Base-by-base conservation (phyloP, 768 basidiomycete species). In the Xerocomellus chrysenteron region DNA sequence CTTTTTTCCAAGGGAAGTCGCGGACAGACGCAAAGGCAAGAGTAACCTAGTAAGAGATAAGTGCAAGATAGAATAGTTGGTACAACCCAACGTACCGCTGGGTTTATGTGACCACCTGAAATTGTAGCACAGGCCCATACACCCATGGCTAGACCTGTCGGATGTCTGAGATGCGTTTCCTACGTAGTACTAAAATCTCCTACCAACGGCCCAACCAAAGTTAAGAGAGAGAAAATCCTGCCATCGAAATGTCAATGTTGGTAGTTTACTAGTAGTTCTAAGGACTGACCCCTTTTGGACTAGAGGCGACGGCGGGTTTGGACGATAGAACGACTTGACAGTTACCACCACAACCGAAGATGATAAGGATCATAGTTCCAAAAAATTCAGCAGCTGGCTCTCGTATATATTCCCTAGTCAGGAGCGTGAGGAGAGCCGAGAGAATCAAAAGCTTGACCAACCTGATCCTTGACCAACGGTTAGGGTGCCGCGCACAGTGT, bases 1-100 rank as follows among this genome's bases (percentile, higher is more conserved):
- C 91, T 67, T 92, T 92, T 61, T 78, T 79, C 86, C 88, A 88
- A 0, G 91, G 88, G 71, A 93, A 92, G 45, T 78, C 79, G 59
- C 90, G 83, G 69, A 84, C 84, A 3, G 82, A 75, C 5, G 87
- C 88, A 44, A 91, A 65, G 14, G 83, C 78, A 48, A 93, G 70
- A 17, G 91, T 93, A 26, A 92, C 78, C 85, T 87, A 24, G 32
- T 5, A 10, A n/a, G 40, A 28, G 36, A 28, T 66, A n/a, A 64
- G 52, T 17, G 19, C 11, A 33, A 8, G 30, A 8, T n/a, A 35
- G 7, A 2, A 39, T 19, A 52, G 19, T 42, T 19, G 17, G 14
- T 26, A 40, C 12, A 24, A 37, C 5, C 21, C 6, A 32, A 72
- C 78, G 17, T 68, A 84, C 87, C 33, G 85, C 84, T 36, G 87